Base-by-base conservation (phyloP, 2,329 filamentous ascomycete genomes). In the Hypocrella siamensis region DNA sequence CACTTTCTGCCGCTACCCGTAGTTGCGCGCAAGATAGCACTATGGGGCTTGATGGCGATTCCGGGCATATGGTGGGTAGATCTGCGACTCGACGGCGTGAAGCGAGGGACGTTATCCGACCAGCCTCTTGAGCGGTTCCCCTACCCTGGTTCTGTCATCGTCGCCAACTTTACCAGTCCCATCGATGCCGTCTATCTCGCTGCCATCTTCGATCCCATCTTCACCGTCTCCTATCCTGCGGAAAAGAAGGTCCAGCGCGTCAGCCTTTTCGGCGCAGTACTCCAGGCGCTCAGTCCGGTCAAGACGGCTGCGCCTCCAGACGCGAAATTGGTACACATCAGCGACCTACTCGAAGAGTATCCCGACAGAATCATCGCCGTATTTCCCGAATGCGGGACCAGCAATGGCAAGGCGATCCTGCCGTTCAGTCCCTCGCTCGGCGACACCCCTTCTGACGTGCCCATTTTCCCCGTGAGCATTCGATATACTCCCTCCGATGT, bases 31-130 rank as follows among this genome's bases (percentile, higher is more conserved):
- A 96, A 96, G 58, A 73, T 81, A 10, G 73, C 84, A 30, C 60
- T 96, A 32, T 96, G 90, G 88, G 70, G 75, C 38, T 70, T 96
- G 41, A 70, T 98, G 43, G 79, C 75, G 24, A 79, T 93, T 36
- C 84, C 86, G 0, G 88, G 90, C 18, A 82, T 98, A 35, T 96
- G 86, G 85, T 96, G 88, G 88, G 78, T 94, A 35, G 90, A 98
- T 56, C 63, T 98, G n/a, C 88, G 94, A 54, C 83, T 98, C 42
- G 90, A 98, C 52, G 88, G 88, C 36, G 90, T 98, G 33, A 86
- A 83, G 57, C 82, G 85, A 58, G 90, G 90, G 59, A 86, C 79
- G 17, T 64, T 93, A 19, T 76, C 79, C 29, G 76, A 79, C 46
- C 76, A 85, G 45, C 75, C 79, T 25, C 61, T 67, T 35, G 65